Base-by-base conservation (phyloP, 495 filamentous ascomycete genomes). In the Niebla homalea region DNA sequence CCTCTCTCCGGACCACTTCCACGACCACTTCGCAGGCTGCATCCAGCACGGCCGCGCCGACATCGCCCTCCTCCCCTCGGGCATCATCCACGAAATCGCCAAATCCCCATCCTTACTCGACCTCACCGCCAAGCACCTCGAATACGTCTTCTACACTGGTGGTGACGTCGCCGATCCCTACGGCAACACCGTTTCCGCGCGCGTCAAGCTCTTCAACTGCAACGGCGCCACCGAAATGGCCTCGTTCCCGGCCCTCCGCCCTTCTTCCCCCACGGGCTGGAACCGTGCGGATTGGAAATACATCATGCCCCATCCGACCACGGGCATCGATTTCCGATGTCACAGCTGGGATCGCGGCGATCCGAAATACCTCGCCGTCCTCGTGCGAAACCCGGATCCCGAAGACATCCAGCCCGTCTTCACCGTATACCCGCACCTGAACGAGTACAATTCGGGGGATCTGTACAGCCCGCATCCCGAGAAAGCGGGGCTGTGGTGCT, bases 361-460 rank as follows among this genome's bases (percentile, higher is more conserved):
- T 32, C 29, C 29, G 8, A 32, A 32, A 11, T 32, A 32, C 29
- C 29, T 32, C 29, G 29, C 29, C 29, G 29, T 32, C n/a, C 58
- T 77, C 22, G 66, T 71, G 14, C 67, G 70, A 7, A 66, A 67
- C 35, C 61, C 60, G 4, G 60, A 72, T 3, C 53, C 56, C 0
- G 67, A 70, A 7, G 54, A 60, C 0, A 57, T 62, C n/a, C 75
- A 77, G 29, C 61, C 68, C 4, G 52, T 73, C 32, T 81, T 81
- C 59, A 67, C 69, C 44, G 61, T 69, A 5, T 81, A 77, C 46
- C 76, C 74, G 2, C 62, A 79, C 8, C 29, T 58, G 1, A 50
- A 71, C 5, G 72, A 81, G 59, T 81, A 70, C 54, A 58, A 61
- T 26, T 81, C 75, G 6, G 67, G 68, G 23, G 79, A 83, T 55